phyloP scores from a whole-genome alignment of 73 alveolate genomes.

The Chromera velia region DNA sequence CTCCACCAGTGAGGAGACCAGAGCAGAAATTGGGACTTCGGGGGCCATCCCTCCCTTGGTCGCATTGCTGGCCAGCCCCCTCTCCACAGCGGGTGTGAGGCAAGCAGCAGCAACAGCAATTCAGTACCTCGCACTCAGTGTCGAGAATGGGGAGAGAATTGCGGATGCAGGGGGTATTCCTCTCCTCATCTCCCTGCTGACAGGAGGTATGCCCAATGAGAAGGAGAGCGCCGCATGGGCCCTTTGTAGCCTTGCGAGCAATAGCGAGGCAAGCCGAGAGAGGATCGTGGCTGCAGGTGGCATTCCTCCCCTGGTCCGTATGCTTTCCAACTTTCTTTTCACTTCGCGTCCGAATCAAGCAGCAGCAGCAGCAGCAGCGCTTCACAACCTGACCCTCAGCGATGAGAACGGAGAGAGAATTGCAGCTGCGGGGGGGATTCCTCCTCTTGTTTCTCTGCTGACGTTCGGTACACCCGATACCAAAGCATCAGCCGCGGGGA shows the following conservation, averaged over 20 bases:
- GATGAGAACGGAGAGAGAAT: not conserved
- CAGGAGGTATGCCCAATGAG: not conserved
- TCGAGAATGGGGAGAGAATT: not conserved
- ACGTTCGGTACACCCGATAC: not conserved
- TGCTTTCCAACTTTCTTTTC: no score
- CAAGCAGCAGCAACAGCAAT: not conserved
- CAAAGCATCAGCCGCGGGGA: not conserved
- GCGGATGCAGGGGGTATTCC: not conserved
- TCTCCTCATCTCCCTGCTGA: not conserved
- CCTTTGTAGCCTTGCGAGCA: not conserved
- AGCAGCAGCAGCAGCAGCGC: slow-evolving; percentile 1
- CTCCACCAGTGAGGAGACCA: no score
- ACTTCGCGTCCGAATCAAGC: no score
- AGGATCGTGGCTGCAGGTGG: not conserved
- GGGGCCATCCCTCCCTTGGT: slow-evolving; percentile 7
- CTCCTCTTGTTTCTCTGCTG: not conserved
- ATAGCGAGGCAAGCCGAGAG: not conserved
- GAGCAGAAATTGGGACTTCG: no score
- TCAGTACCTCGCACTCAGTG: not conserved
- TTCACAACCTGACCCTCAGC: not conserved
- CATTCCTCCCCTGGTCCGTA: slow-evolving; percentile 8
- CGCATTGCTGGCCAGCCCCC: no score
- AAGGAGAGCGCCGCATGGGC: not conserved
- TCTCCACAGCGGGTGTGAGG: not conserved
- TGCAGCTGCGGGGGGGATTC: not conserved